Percentiles rank a stretch among this genome's conserved stretches.
These are phyloP conservation scores for Scutellaria minor DNA, from an alignment of 257 asterid genomes.

Conservation along the genomic window DNA sequence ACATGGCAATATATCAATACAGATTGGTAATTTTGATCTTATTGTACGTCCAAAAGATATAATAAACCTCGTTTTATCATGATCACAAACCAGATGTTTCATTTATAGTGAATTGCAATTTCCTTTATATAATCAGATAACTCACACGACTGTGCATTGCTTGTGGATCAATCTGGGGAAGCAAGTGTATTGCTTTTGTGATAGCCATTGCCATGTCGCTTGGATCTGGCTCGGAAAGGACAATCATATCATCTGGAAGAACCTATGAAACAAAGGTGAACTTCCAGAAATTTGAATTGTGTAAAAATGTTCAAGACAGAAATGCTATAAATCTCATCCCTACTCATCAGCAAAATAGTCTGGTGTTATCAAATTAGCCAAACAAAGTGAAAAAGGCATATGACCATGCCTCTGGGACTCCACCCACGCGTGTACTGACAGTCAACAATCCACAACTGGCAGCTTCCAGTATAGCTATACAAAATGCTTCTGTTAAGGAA, in stretches of 20 bases:
- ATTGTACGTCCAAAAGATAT: background rate
- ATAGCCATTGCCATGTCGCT: constrained; percentile 84
- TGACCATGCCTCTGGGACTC: constrained; percentile 96
- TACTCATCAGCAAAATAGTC: constrained; percentile 31
- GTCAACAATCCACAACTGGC: constrained; percentile 98
- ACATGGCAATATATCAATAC: background rate
- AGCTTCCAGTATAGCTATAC: constrained; percentile 97
- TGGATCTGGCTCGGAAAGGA: constrained; percentile 93
- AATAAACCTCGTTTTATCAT: background rate
- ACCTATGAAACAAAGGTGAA: constrained; percentile 53
- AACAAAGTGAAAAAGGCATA: constrained; percentile 34
- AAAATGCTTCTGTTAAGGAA: constrained; percentile 96
- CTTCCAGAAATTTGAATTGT: constrained; percentile 33
- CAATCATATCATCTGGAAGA: constrained; percentile 96
- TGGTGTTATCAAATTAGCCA: constrained; percentile 35
- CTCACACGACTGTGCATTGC: constrained; percentile 89
- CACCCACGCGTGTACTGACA: constrained; percentile 99
- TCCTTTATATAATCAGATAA: constrained; percentile 17
- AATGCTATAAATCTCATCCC: constrained; percentile 30
- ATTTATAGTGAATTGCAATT: background rate
- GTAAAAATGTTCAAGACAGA: constrained; percentile 27
- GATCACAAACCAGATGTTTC: background rate
- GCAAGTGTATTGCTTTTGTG: constrained; percentile 75
- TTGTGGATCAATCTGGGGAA: constrained; percentile 90
- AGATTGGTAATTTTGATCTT: background rate